Base-by-base conservation (phyloP, 129 eudicot species). In the Apium graveolens region DNA sequence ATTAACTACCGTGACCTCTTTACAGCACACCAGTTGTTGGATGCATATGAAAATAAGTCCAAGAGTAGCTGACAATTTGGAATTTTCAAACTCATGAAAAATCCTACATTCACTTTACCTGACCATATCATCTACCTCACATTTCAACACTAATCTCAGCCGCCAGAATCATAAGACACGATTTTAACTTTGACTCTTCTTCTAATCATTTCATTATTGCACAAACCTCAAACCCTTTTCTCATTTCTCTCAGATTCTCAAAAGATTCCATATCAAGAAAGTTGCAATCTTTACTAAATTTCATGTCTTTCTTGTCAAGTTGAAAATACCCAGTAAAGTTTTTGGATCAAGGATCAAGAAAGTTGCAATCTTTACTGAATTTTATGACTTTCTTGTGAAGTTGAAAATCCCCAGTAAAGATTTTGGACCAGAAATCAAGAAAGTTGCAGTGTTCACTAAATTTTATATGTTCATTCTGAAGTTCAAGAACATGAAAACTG, bases 401-500 rank as follows among this genome's bases (percentile, higher is more conserved):
- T 37, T 34, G 12, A 11, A 55, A 24, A 1, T 55, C 7, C 37
- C 37, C 37, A 27, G 34, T 10, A 26, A n/a, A 62, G 69, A 26
- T 62, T 68, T 68, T 13, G 20, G 21, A 68, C 11, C 24, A 31
- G 12, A 41, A 27, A 62, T 32, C 73, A 68, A 68, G 73, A 68
- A 68, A 68, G 73, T 68, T 32, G 39, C 42, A 32, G 17, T 68
- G 42, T 68, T 31, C 14, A 66, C 24, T 66, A 13, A 66, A 11
- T 66, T 66, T 66, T 16, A 10, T 14, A 10, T 32, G 11, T 27
- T 66, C 32, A 12, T 66, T 0, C 3, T 66, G 73, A 31, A 69
- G 73, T 16, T 16, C 26, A 70, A 34, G 43, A 70, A 34, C 37
- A 82, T 85, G 88, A 72, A 80, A 9, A 60, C 75, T 71, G 35